Base-by-base conservation (phyloP, 2,329 filamentous ascomycete genomes). In the Neospermospora avenae region DNA sequence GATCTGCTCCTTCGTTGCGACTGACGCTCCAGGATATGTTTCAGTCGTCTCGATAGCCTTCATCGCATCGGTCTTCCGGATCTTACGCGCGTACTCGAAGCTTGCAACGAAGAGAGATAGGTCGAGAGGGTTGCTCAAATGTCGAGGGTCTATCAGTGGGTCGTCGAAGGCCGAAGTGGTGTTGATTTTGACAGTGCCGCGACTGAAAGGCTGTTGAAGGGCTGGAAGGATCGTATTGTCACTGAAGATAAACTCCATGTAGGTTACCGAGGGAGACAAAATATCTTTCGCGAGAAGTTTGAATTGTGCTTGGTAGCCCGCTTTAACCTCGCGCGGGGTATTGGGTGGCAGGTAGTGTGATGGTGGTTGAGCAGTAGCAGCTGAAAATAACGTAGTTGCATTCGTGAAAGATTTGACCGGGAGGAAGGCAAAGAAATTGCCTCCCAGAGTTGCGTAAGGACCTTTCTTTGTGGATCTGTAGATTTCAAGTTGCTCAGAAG, bases 111-210 rank as follows among this genome's bases (percentile, higher is more conserved):
- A 70, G 54, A 75, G 65, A 8, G 72, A 68, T 13, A 39, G 35
- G 16, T 39, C 35, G 16, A 45, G 61, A 2, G 73, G 74, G 60
- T 77, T 76, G 16, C 69, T 67, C 1, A 68, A 68, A 35, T 74
- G 69, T 22, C 72, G 69, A 14, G 70, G 70, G n/a, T 70, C 68
- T 61, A 69, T 75, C 14, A 72, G 71, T 24, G 68, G 68, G 59
- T 71, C 71, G 41, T 48, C 68, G 41, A 62, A 63, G 51, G 74
- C 65, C 2, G 57, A 60, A 22, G 58, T 64, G 22, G 62, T 55
- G 25, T 65, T 63, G 1, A 63, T 58, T 44, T 11, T 22, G 20
- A 65, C 53, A 34, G 45, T 58, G 18, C 60, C 62, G 18, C 62
- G 48, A 39, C 55, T 59, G 54, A 64, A 64, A 3, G 62, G 62